Evolutionary conservation across 2,329 filamentous ascomycete genomes (phyloP), one percentile per base, ranked within the genome.

Genomic region (Samsoniella hepiali): DNA sequence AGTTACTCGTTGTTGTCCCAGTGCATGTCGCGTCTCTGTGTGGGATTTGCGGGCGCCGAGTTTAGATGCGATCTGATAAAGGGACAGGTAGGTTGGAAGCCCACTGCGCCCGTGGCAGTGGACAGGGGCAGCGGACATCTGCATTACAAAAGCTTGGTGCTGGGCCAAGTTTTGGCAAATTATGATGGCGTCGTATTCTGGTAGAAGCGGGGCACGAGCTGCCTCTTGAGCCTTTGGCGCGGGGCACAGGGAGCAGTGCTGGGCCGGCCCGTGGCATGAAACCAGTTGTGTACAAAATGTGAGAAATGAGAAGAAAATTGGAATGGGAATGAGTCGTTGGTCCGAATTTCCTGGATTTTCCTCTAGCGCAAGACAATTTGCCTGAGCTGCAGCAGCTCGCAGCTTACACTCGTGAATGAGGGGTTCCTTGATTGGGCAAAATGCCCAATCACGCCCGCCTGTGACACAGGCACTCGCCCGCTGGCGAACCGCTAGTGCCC

Each of bases 21-120:
- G 29, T 17, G 15, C 17, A 34, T n/a, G 17, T 13, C 13, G 7
- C 3, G 38, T 40, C 38, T 40, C 38, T 15, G 2, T 40, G 13
- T 9, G 22, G 22, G 22, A 22, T 22, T 22, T 22, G 22, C 22
- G 22, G 22, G 22, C 22, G 22, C 22, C 22, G 22, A 22, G 22
- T 22, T 1, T 22, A 22, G 22, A 22, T 38, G 42, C 11, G 38
- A 56, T 32, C 38, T 44, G 38, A 44, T 56, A 44, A 53, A 11
- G 27, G 6, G 27, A 49, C 11, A 22, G 22, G 22, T n/a, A 22
- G 22, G 9, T 45, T 22, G 3, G 38, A 15, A 40, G 38, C 38
- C 38, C 38, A 40, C 11, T 92, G 75, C 82, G 44, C 3, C 22
- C 44, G 22, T 47, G 13, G 38, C 38, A 13, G 13, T 9, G 38